Evolutionary conservation across 805 yeast species (phyloP).

Genomic region (Yamadazyma kitorensis): DNA sequence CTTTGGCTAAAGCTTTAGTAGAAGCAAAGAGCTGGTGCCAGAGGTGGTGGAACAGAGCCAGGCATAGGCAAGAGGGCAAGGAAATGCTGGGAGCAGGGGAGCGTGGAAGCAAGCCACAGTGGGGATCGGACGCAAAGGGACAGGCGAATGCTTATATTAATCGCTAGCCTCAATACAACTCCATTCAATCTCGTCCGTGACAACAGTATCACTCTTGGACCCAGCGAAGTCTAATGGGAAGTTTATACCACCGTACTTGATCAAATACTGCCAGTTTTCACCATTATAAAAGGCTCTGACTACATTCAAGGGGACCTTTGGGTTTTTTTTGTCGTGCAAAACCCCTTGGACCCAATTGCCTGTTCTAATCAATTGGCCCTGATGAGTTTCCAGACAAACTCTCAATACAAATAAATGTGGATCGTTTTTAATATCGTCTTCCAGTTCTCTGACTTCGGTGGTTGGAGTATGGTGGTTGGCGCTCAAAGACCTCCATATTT

Average conservation of each 20-base stretch:
- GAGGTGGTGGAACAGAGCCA: too few species aligned
- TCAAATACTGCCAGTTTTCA: constrained; percentile 20
- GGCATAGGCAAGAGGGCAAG: too few species aligned
- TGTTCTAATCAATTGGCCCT: constrained; percentile 46
- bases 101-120: too few species aligned
- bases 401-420: constrained; percentile 20
- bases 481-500: constrained; percentile 53
- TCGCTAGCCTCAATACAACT: constrained; percentile 20
- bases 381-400: constrained; percentile 18
- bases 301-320: constrained; percentile 24
- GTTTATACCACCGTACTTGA: constrained; percentile 23
- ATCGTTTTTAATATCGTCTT: constrained; percentile 9
- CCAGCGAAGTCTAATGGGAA: constrained; percentile 26
- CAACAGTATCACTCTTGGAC: constrained; percentile 8
- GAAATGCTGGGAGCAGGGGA: too few species aligned
- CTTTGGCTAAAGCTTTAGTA: too few species aligned
- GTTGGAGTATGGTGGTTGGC: constrained; percentile 30
- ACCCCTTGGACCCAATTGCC: constrained; percentile 57
- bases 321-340: constrained; percentile 24
- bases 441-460: constrained; percentile 21
- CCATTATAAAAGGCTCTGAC: constrained; percentile 20
- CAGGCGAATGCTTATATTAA: too few species aligned
- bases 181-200: constrained; percentile 16
- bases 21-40: too few species aligned
- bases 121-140: too few species aligned